Conservation (phyloP, 2,329 filamentous ascomycete species). For the Fusarium torulosum region DNA sequence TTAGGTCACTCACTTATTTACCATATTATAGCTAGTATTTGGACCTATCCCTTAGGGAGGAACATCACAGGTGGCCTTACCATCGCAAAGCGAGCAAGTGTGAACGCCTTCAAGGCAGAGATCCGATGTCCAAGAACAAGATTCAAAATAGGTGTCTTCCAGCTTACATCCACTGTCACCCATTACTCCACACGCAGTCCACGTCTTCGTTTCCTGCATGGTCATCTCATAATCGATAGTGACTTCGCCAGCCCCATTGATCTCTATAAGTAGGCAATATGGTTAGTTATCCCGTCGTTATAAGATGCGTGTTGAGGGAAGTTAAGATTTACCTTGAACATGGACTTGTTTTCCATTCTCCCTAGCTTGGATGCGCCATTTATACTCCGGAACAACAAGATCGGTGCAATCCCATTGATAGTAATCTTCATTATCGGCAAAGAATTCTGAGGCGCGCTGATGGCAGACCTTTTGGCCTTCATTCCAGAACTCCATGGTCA, state of each 20-base stretch:
- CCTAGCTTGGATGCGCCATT: neutral
- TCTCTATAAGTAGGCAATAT: neutral
- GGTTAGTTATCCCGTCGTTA: neutral
- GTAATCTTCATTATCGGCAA: constrained; percentile 1
- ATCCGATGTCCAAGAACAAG: neutral
- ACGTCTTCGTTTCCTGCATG: neutral
- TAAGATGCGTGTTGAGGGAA: no score
- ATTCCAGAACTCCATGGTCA: neutral
- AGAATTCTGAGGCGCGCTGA: neutral
- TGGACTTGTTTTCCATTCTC: constrained; percentile 1
- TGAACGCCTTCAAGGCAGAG: neutral
- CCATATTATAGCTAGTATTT: no score
- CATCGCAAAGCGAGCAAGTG: neutral
- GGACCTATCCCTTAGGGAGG: neutral
- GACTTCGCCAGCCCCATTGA: neutral
- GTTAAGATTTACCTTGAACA: neutral
- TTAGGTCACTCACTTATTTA: no score
- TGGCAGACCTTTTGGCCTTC: constrained; percentile 2
- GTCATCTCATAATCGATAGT: neutral
- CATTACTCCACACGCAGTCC: neutral
- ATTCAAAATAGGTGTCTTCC: neutral
- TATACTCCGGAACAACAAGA: neutral
- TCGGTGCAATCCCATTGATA: neutral
- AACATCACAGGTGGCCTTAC: neutral
- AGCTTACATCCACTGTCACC: neutral